phyloP scores from a whole-genome alignment of 371 early-diverging fungal species.

The Syncephalastrum sp. region DNA sequence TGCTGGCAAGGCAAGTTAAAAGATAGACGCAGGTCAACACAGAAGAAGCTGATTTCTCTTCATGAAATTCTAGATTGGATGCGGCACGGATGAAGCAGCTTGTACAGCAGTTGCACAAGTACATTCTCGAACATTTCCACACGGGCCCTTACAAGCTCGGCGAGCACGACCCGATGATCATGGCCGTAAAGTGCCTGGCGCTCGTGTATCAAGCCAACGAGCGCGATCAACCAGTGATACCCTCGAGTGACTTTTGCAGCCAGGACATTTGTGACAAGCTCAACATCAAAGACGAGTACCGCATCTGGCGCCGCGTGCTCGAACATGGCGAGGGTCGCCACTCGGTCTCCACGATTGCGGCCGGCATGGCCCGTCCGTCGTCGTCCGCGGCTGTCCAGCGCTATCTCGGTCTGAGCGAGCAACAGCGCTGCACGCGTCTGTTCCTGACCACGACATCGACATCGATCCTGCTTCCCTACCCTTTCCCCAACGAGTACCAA shows the following conservation, averaged over 20 bases:
- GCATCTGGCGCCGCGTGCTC: constrained; percentile 60
- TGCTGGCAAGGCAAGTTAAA: constrained; percentile 15
- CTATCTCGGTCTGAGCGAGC: constrained; percentile 25
- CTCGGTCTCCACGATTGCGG: constrained; percentile 24
- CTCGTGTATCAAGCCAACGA: constrained; percentile 15
- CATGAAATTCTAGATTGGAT: constrained; percentile 16
- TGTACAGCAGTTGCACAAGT: constrained; percentile 27
- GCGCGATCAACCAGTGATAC: constrained; percentile 27
- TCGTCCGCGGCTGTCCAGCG: constrained; percentile 5
- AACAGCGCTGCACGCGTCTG: constrained; percentile 39
- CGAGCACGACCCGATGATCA: constrained; percentile 60
- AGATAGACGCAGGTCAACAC: no score
- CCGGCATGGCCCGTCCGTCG: constrained; percentile 19
- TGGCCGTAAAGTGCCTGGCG: constrained; percentile 59
- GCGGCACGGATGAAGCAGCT: constrained; percentile 18
- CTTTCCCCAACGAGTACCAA: constrained; percentile 46
- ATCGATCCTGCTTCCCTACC: constrained; percentile 35
- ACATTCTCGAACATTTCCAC: constrained; percentile 52
- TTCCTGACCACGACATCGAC: constrained; percentile 35
- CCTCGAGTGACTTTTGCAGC: constrained; percentile 62
- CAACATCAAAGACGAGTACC: constrained; percentile 81
- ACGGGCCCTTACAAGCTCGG: constrained; percentile 47
- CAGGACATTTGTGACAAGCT: constrained; percentile 55
- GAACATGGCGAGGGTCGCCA: constrained; percentile 44
- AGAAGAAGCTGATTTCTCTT: not conserved